Conservation (phyloP, 345 rosid genomes). For the Orychophragmus violaceus region DNA sequence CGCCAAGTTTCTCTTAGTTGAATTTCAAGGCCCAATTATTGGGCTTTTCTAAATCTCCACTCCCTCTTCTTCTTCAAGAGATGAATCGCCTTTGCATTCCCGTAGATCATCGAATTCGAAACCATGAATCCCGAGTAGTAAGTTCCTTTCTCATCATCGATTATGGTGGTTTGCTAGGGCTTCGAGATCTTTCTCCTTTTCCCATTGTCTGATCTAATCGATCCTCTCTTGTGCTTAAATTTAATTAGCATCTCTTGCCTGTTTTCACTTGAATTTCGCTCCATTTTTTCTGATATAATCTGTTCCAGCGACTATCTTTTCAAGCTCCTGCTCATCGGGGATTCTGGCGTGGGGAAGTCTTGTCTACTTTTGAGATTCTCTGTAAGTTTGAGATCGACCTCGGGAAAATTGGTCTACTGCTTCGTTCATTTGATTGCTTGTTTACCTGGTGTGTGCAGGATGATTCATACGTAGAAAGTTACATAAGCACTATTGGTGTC, state of each 20-base stretch:
- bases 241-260: background rate
- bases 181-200: background rate
- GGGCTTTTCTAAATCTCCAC: background rate
- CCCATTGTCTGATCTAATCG: background rate
- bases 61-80: background rate
- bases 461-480: constrained; percentile 76
- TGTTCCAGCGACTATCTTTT: constrained; percentile 51
- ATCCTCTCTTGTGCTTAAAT: background rate
- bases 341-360: constrained; percentile 60
- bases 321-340: constrained; percentile 59
- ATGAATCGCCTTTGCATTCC: background rate
- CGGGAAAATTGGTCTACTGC: background rate
- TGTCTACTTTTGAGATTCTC: constrained; percentile 58
- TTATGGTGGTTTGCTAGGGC: background rate
- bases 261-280: background rate
- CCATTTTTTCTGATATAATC: background rate
- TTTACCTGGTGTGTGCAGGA: constrained; percentile 37
- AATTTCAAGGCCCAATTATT: background rate
- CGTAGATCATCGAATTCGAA: background rate
- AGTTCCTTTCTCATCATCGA: constrained; percentile 13
- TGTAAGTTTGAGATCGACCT: constrained; percentile 25
- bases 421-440: background rate
- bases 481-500: constrained; percentile 81
- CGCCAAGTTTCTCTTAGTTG: background rate
- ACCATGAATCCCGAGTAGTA: constrained; percentile 68